Base-by-base conservation (phyloP, 768 basidiomycete genomes). In the Psilocybe azurescens region DNA sequence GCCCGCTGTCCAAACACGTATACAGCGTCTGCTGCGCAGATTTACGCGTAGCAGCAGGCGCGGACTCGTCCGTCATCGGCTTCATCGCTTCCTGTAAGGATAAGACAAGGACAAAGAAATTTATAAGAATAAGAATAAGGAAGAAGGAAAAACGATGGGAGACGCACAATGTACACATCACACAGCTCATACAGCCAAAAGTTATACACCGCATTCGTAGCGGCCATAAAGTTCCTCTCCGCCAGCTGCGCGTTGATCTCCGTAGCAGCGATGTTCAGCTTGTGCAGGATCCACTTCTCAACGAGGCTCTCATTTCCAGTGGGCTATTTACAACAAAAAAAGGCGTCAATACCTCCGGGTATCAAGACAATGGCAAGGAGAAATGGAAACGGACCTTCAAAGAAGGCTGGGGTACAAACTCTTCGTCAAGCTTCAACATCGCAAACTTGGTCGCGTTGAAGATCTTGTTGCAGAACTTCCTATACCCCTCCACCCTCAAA, bases 161-260 rank as follows among this genome's bases (percentile, higher is more conserved):
- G 63, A 72, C 92, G 64, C 61, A 95, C 94, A 66, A 99, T 98
- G 78, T 96, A 99, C 28, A 99, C 95, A 72, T 99, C 97, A 72
- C 97, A 99, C n/a, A 99, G 81, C 75, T 99, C 97, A 73, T 99
- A 96, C 41, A 99, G 76, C 97, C 97, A 99, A 81, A 97, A 99
- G 69, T 93, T 93, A 78, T 99, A 87, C 0, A 86, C 89, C 0
- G 87, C 82, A 2, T 82, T 89, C 0, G 97, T 97, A 0, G 95
- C 97, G 16, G 83, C 81, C 89, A 97, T 95, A 80, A 99, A 99
- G 73, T 96, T 96, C 49, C 97, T 87, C 24, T 89, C 87, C 28
- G 84, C 78, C 3, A 99, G 81, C 18, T 87, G 79, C 38, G 79
- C 80, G 76, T 97, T 97, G 70, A 94, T 81, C 70, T 94, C 90